Base-by-base conservation (phyloP, 257 asterid species). In the Petunia secreta region DNA sequence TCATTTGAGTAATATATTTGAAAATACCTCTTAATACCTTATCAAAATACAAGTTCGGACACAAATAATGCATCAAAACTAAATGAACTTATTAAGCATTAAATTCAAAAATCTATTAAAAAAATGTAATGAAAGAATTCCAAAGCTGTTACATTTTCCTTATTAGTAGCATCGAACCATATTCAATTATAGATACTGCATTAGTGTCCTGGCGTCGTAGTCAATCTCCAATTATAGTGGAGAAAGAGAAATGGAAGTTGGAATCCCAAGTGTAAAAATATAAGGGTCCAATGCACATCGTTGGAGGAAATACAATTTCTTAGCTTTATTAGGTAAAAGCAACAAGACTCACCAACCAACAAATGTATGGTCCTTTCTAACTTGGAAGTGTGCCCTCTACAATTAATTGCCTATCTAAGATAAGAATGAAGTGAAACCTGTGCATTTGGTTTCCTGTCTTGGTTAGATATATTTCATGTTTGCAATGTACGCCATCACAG, bases 391-490 rank as follows among this genome's bases (percentile, higher is more conserved):
- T 67, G 75, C 43, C 57, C 16, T 40, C 16, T 16, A 44, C 40
- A 44, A 44, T 68, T 46, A 44, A 44, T 68, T 46, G 4, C 16
- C 11, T 15, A 54, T 58, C 16, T 75, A 44, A 68, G 58, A 68
- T 68, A 44, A 68, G 58, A 68, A 16, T 68, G 8, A 34, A 67
- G 75, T 67, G n/a, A 67, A 67, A 67, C 14, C 39, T 67, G 52
- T 55, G 4, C 50, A 41, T 75, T 75, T 40, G 80, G 43, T 54
- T 60, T 48, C 60, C 71, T 63, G 11, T 63, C 81, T 78, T 63
- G 81, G 68, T 63, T 40, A 53, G 81, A 44, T 8, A 63, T 41
- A 37, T 43, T 63, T 63, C 40, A 40, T n/a, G 63, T 46, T 78
- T 63, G 60, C 48, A 46, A 78, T 63, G 48, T 15, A 78, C 81